Evolutionary conservation across 2,329 filamentous ascomycete species (phyloP).

Genomic region (Apiospora phragmitis): DNA sequence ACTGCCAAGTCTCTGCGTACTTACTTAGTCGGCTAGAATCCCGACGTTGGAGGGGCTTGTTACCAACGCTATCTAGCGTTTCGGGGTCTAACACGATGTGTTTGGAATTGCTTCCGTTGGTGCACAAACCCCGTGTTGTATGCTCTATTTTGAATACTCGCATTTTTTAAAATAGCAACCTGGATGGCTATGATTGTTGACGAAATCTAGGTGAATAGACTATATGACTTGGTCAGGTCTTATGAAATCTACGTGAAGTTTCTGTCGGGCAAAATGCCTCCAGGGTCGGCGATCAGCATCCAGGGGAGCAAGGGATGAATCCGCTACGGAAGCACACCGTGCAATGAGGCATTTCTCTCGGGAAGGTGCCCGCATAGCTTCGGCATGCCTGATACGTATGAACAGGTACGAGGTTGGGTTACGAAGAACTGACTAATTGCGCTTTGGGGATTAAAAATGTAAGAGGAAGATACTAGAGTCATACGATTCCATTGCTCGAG

Average conservation of each 20-base stretch:
- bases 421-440: constrained; percentile 5
- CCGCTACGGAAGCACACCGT: background rate
- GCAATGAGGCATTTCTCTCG: background rate
- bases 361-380: background rate
- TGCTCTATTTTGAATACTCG: background rate
- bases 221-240: background rate
- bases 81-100: background rate
- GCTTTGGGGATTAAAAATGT: background rate
- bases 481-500: background rate
- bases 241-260: background rate
- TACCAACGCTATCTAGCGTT: background rate
- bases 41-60: too few relatives aligned
- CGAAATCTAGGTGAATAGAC: background rate
- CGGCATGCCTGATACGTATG: background rate
- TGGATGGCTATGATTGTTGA: too few relatives aligned
- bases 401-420: background rate
- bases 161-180: background rate
- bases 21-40: background rate
- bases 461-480: background rate
- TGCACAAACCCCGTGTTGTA: background rate
- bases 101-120: background rate
- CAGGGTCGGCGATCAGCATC: background rate
- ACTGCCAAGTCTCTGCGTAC: background rate
- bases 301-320: background rate
- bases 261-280: background rate